Base-by-base conservation (phyloP, 2,329 filamentous ascomycete species). In the Plectosphaerella cucumerina region DNA sequence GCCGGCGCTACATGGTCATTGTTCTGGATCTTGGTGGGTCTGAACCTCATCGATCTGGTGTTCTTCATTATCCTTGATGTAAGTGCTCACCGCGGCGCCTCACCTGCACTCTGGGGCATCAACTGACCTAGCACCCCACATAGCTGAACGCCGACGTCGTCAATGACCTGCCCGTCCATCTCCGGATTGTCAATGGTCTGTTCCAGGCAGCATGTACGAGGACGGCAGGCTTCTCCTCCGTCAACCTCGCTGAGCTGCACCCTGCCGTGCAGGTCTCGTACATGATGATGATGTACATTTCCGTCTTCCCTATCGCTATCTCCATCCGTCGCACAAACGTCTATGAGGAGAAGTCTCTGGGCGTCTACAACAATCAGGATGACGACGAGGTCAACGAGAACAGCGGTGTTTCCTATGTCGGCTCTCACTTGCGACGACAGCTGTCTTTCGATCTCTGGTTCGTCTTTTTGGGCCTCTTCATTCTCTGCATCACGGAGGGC, bases 201-300 rank as follows among this genome's bases (percentile, higher is more conserved):
- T 99, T 97, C 65, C 92, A 97, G 67, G 93, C 93, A 1, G 85
- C 87, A 0, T 86, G 90, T 5, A 97, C 93, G 1, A 79, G 94
- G 64, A 97, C 94, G 1, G 93, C 94, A 4, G 93, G 94, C 0
- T 96, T 97, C 62, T 79, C 88, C 1, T 89, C 88, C 26, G 82
- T 97, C 59, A 90, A 87, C 64, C 72, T 97, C 37, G 75, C 87
- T 2, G 72, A 80, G 0, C 75, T 99, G 2, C 92, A 97, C 58
- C 92, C 94, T 1, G 94, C 89, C 3, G 90, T 97, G 52, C 92
- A 96, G 62, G 90, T 95, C 14, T 90, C 91, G 21, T 97, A 97
- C 71, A 76, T 97, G 69, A 86, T 97, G 68, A 97, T 97, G 94
- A 97, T 97, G 94, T 97, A 97, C 69, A 96, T 97, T 55, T 96